Evolutionary conservation across 495 filamentous ascomycete genomes (phyloP), one percentile per base, ranked within the genome.

Genomic region (Friedmanniomyces simplex): DNA sequence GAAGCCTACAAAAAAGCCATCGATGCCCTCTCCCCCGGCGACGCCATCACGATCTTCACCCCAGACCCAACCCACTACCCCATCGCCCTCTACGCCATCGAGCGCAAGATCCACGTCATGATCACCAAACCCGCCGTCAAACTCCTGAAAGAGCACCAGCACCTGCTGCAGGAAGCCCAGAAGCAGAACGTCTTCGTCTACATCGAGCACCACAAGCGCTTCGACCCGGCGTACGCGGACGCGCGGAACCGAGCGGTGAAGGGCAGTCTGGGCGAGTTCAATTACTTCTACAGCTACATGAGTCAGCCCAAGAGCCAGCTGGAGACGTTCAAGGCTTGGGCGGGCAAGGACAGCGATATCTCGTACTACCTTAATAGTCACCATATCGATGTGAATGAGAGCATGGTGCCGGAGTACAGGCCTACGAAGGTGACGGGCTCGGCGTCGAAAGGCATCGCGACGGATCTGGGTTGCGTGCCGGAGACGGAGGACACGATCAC

Each of bases 241-340:
- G 91, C 91, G 1, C 73, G 75, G n/a, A 82, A 82, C 66, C 82
- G 85, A 58, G 88, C 91, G 0, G 41, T 58, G 22, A 71, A 77
- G 64, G 66, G 68, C 26, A 78, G 70, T 25, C 72, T 96, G 6
- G 91, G 91, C 50, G 87, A 95, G 69, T 95, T 95, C 80, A 95
- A 94, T 73, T 96, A 96, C 77, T 96, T 95, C 72, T 96, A 95
- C 76, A 85, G 80, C 61, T 96, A 96, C 76, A 96, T 96, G 91
- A 86, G 81, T 50, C 91, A 96, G 76, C 91, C 91, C 22, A 96
- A 96, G 68, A 83, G 71, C 20, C 91, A 96, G 72, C 77, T 96
- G 6, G 88, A 94, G 74, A 96, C 91, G 0, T 96, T 96, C 83
- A 93, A 89, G 71, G 87, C 90, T 0, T 96, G 91, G 91, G 91